Conservation (phyloP, 805 yeast genomes). For the Kluyveromyces lactis region DNA sequence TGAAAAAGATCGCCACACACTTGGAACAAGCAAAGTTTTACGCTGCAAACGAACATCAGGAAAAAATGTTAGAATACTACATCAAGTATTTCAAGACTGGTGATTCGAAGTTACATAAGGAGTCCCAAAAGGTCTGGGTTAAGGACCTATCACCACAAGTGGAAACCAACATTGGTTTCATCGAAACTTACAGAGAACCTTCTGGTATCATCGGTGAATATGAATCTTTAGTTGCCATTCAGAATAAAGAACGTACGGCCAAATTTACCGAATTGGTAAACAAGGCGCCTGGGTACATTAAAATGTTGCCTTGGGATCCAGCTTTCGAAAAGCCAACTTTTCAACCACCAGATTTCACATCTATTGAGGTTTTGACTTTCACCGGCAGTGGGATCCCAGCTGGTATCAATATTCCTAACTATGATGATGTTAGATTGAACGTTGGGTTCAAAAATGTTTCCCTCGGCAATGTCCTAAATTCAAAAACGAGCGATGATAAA, state of each 20-base stretch:
- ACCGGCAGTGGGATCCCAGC: slow-evolving; percentile 90
- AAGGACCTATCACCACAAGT: slow-evolving; percentile 74
- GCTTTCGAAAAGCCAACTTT: slow-evolving; percentile 76
- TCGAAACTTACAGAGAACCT: slow-evolving; percentile 90
- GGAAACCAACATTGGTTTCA: slow-evolving; percentile 81
- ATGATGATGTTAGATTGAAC: slow-evolving; percentile 78
- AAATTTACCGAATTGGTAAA: slow-evolving; percentile 66
- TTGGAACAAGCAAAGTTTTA: slow-evolving; percentile 48
- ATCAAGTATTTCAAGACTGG: slow-evolving; percentile 70
- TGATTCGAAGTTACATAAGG: slow-evolving; percentile 75
- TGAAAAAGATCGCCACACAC: slow-evolving; percentile 47
- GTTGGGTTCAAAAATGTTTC: slow-evolving; percentile 87
- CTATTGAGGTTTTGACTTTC: slow-evolving; percentile 81
- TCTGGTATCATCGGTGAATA: slow-evolving; percentile 89
- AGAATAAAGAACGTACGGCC: slow-evolving; percentile 76
- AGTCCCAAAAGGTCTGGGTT: slow-evolving; percentile 82
- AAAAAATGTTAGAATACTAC: slow-evolving; percentile 56
- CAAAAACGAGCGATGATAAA: slow-evolving; percentile 42
- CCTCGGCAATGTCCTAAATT: slow-evolving; percentile 73
- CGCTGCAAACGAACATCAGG: slow-evolving; percentile 70
- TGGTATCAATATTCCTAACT: slow-evolving; percentile 88
- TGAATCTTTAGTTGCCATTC: slow-evolving; percentile 89
- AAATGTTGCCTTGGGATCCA: slow-evolving; percentile 67
- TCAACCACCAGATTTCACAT: slow-evolving; percentile 88
- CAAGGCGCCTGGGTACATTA: slow-evolving; percentile 56